Evolutionary conservation across 2,329 filamentous ascomycete genomes (phyloP).

Genomic region (Aureobasidium sp.): DNA sequence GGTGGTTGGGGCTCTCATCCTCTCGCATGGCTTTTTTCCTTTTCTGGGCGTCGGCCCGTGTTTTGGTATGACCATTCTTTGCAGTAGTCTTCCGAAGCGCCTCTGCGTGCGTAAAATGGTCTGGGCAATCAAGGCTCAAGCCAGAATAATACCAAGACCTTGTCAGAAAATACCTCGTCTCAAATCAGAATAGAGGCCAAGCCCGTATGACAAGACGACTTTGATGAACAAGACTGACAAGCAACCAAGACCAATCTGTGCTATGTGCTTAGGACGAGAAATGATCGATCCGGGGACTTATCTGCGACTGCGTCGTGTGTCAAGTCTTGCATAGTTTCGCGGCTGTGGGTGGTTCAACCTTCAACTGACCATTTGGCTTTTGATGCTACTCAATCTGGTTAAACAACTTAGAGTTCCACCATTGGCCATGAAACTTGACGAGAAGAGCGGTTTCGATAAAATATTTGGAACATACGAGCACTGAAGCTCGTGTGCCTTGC

Average conservation of each 20-base stretch:
- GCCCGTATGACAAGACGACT: not conserved
- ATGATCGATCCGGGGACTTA: not conserved
- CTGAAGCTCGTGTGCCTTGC: not conserved
- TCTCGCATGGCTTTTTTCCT: not conserved
- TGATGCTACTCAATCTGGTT: not conserved
- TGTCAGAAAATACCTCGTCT: conserved; percentile 7
- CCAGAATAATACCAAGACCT: not conserved
- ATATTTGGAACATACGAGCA: not conserved
- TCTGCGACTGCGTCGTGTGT: not conserved
- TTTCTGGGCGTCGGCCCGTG: conserved; percentile 2
- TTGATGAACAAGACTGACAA: not conserved
- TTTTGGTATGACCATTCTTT: conserved; percentile 7
- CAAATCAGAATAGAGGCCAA: not conserved
- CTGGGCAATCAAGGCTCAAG: not conserved
- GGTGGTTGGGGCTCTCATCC: not conserved
- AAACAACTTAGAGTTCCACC: not conserved
- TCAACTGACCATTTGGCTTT: not conserved
- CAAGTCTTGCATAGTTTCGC: not conserved
- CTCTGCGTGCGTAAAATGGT: not conserved
- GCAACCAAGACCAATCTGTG: not conserved
- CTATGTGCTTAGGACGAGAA: not conserved
- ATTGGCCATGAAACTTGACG: not conserved
- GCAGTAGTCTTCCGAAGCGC: not conserved
- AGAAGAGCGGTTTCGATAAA: conserved; percentile 1
- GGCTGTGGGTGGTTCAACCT: not conserved